These are phyloP conservation scores for Gorgonomyces haynaldii DNA, from an alignment of 192 early-diverging fungal species.

Conservation along the genomic window DNA sequence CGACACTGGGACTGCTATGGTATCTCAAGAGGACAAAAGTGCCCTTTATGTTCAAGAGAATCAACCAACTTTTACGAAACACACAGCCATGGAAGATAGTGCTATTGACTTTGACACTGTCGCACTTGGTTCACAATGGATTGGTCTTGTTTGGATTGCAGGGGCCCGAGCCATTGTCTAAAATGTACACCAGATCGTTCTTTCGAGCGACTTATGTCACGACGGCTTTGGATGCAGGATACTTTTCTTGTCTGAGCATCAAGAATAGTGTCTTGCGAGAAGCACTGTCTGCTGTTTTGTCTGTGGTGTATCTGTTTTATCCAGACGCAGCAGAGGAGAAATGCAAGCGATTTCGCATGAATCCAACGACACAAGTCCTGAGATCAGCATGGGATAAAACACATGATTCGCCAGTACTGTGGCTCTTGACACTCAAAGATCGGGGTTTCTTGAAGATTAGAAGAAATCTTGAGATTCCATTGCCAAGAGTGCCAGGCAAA, in stretches of 20 bases:
- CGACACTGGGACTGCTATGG: slow-evolving; percentile 34
- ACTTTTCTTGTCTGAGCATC: background rate
- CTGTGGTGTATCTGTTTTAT: slow-evolving; percentile 69
- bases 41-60: slow-evolving; percentile 4
- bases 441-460: slow-evolving; percentile 28
- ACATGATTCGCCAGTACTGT: slow-evolving; percentile 52
- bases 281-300: slow-evolving; percentile 61
- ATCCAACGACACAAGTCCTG: slow-evolving; percentile 73
- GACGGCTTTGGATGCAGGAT: slow-evolving; percentile 47
- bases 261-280: slow-evolving; percentile 55
- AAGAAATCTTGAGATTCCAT: slow-evolving; percentile 24
- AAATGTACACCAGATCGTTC: slow-evolving; percentile 79
- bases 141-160: background rate
- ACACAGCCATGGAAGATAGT: background rate
- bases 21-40: slow-evolving; percentile 1
- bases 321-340: slow-evolving; percentile 75
- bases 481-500: slow-evolving; percentile 25
- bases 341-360: slow-evolving; percentile 36
- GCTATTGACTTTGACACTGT: background rate
- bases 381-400: slow-evolving; percentile 85
- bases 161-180: slow-evolving; percentile 52
- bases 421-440: slow-evolving; percentile 28
- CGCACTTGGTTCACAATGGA: background rate
- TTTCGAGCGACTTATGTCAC: slow-evolving; percentile 80
- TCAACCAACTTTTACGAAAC: background rate